Percentiles rank a stretch among this genome's conserved stretches.
Conservation (phyloP, 2,329 filamentous ascomycete species). For the Claviceps sp. region DNA sequence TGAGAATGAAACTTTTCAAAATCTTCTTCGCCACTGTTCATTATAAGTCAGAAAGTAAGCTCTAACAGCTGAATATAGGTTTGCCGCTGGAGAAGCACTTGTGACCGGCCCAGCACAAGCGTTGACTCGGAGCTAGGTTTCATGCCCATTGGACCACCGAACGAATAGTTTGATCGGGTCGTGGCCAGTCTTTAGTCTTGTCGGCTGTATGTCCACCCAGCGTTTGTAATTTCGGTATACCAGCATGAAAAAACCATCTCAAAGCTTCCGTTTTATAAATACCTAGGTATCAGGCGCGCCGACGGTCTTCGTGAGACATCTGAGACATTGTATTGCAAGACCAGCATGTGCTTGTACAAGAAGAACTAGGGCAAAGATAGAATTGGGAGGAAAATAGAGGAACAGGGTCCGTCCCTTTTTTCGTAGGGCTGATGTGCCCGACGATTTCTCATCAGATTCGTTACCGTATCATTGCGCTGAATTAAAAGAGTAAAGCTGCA, state of each 20-base stretch:
- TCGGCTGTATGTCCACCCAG: background rate
- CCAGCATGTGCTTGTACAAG: background rate
- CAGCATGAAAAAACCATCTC: background rate
- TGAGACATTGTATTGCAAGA: no score
- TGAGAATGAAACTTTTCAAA: constrained; percentile 23
- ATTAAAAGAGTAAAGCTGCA: background rate
- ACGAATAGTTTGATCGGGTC: background rate
- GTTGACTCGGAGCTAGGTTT: background rate
- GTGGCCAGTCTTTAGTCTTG: background rate
- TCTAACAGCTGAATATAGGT: background rate
- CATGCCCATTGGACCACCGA: background rate
- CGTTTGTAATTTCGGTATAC: background rate
- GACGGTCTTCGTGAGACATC: no score
- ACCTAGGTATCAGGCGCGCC: background rate
- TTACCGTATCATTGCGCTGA: no score
- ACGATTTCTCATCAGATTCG: no score
- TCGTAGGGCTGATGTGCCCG: background rate
- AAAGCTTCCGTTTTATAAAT: background rate
- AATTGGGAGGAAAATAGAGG: no score
- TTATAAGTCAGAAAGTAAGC: background rate
- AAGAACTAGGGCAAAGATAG: no score
- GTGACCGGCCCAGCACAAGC: background rate
- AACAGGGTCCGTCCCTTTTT: background rate
- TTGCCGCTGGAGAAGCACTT: background rate
- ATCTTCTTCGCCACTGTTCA: background rate